phyloP scores from a whole-genome alignment of 768 basidiomycete species.

The Kwoniella bestiolae region DNA sequence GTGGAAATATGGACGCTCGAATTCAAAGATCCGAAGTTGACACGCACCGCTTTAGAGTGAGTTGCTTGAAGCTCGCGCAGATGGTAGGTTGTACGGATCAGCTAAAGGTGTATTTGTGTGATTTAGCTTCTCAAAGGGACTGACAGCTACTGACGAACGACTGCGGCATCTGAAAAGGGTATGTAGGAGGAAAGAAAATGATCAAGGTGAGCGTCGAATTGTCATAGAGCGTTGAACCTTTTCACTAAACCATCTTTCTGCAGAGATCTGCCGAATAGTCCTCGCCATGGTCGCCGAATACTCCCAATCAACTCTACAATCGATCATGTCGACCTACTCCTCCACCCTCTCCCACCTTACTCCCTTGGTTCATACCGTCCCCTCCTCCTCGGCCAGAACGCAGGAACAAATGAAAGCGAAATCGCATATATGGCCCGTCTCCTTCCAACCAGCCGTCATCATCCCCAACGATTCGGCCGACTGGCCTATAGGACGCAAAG shows the following conservation, averaged over 20 bases:
- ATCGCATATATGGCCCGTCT: conserved; percentile 74
- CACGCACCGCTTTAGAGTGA: conserved; percentile 41
- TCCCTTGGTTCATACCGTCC: conserved; percentile 60
- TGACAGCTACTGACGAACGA: conserved; percentile 26
- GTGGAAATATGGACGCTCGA: conserved; percentile 51
- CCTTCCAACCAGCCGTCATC: conserved; percentile 35
- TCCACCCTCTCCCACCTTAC: conserved; percentile 24
- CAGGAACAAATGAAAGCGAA: conserved; percentile 69
- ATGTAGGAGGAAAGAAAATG: conserved; percentile 25
- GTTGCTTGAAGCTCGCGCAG: conserved; percentile 1
- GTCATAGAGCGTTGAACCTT: neutral
- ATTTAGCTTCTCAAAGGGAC: conserved; percentile 36
- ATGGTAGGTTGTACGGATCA: neutral
- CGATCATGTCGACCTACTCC: conserved; percentile 26
- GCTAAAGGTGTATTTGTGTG: too few relatives aligned
- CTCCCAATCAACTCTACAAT: conserved; percentile 14
- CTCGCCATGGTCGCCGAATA: conserved; percentile 31
- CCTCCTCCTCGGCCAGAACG: conserved; percentile 71
- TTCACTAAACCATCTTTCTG: too few relatives aligned
- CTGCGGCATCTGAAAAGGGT: conserved; percentile 52
- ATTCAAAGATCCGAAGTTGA: conserved; percentile 42
- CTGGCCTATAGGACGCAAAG: conserved; percentile 70
- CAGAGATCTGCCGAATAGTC: conserved; percentile 39
- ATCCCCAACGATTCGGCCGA: conserved; percentile 65
- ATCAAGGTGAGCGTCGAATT: conserved; percentile 18